These are phyloP conservation scores for Hymenochaete sp. DNA, from an alignment of 1,284 basidiomycete species.

Conservation along the genomic window DNA sequence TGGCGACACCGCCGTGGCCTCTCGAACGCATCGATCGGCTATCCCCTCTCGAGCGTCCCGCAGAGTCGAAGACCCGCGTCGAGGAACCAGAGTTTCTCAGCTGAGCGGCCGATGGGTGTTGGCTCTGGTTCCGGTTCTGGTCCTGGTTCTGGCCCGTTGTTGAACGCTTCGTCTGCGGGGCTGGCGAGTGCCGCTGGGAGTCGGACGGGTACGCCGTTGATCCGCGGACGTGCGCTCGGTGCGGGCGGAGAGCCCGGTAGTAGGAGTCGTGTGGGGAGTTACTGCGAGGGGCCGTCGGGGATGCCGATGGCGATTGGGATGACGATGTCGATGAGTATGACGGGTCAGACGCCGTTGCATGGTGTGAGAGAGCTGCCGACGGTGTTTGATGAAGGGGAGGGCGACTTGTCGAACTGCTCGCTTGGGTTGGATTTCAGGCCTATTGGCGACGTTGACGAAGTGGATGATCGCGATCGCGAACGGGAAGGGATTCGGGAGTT, in stretches of 20 bases:
- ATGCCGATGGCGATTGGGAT: too few relatives aligned
- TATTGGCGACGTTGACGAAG: too few relatives aligned
- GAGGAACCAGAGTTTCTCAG: conserved; percentile 41
- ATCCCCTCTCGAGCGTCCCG: conserved; percentile 54
- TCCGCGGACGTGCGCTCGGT: conserved; percentile 11
- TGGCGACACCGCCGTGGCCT: conserved; percentile 38
- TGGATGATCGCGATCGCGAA: background rate
- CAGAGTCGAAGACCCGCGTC: conserved; percentile 61
- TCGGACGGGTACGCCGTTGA: conserved; percentile 25
- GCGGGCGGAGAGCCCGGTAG: background rate
- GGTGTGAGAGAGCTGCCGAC: conserved; percentile 33
- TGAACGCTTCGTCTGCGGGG: conserved; percentile 50
- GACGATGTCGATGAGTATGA: too few relatives aligned
- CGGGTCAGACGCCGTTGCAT: too few relatives aligned
- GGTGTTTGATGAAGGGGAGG: conserved; percentile 40
- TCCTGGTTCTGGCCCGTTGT: conserved; percentile 43
- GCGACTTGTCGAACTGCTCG: conserved; percentile 8
- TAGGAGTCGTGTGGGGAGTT: conserved; percentile 11
- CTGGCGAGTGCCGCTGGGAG: conserved; percentile 32
- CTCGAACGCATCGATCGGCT: conserved; percentile 48
- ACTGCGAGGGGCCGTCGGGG: conserved; percentile 2
- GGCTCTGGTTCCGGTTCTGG: too few relatives aligned
- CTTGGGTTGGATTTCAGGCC: conserved; percentile 3
- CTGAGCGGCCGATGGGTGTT: conserved; percentile 35
- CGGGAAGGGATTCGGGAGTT: too few relatives aligned